Percentiles rank a stretch among this genome's conserved stretches.
These are phyloP conservation scores for Microthlaspi erraticum DNA, from an alignment of 345 rosid species.

Conservation along the genomic window DNA sequence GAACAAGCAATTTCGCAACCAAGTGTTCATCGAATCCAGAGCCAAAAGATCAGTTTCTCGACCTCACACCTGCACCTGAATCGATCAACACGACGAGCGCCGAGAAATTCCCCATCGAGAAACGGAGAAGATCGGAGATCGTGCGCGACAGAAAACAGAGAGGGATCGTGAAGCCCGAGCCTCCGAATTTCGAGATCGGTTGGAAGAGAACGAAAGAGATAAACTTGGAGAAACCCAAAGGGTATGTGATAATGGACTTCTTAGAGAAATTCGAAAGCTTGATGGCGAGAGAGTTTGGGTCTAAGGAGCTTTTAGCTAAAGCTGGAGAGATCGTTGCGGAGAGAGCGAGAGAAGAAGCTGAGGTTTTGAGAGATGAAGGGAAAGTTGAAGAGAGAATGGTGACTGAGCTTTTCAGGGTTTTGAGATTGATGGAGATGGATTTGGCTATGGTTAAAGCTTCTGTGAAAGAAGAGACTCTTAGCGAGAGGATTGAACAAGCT, in stretches of 20 bases:
- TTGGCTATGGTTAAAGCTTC: slow-evolving; percentile 94
- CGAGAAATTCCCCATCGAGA: slow-evolving; percentile 72
- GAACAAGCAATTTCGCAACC: background rate
- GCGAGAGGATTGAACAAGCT: slow-evolving; percentile 76
- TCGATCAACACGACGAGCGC: slow-evolving; percentile 54
- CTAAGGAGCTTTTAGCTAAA: slow-evolving; percentile 72
- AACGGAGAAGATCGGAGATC: slow-evolving; percentile 70
- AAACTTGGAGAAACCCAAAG: slow-evolving; percentile 71
- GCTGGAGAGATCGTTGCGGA: slow-evolving; percentile 86
- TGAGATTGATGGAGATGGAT: slow-evolving; percentile 97
- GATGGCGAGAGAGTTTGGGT: slow-evolving; percentile 80
- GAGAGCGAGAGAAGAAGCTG: slow-evolving; percentile 93
- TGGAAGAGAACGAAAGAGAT: slow-evolving; percentile 84
- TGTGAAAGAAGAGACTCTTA: slow-evolving; percentile 74
- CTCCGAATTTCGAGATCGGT: slow-evolving; percentile 81
- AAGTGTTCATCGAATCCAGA: slow-evolving; percentile 36
- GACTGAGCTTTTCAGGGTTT: slow-evolving; percentile 82
- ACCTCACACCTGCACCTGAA: slow-evolving; percentile 54
- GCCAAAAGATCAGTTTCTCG: slow-evolving; percentile 27
- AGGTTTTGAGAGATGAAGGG: slow-evolving; percentile 75
- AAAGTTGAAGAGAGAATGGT: slow-evolving; percentile 86
- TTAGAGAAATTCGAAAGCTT: slow-evolving; percentile 71
- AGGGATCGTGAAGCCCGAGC: slow-evolving; percentile 58
- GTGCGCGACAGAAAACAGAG: slow-evolving; percentile 52
- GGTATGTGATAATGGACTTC: slow-evolving; percentile 83